These are phyloP conservation scores for Bimuria novae-zelandiae DNA, from an alignment of 2,329 filamentous ascomycete genomes.

Conservation along the genomic window DNA sequence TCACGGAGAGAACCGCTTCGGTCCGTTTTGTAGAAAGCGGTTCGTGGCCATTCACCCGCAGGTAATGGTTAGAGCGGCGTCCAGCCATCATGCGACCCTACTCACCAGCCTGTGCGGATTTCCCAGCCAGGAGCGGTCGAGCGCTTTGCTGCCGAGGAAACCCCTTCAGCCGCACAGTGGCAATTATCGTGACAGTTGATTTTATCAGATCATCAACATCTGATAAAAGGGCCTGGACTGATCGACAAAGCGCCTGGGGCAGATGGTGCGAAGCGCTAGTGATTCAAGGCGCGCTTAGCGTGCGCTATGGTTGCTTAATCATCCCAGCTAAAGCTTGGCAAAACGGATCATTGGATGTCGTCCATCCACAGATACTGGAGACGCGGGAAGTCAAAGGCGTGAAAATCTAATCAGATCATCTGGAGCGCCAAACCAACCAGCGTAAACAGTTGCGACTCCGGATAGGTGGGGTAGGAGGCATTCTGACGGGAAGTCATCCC, in stretches of 20 bases:
- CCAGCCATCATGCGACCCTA: not conserved
- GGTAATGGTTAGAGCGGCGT: not conserved
- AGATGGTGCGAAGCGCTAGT: not conserved
- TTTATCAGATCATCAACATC: constrained; percentile 9
- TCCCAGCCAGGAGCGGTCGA: not conserved
- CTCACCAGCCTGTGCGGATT: not conserved
- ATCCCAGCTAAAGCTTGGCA: not conserved
- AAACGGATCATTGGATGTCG: not conserved
- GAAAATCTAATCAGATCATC: too few species aligned
- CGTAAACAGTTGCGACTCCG: too few species aligned
- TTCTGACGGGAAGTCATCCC: too few species aligned
- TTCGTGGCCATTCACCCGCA: not conserved
- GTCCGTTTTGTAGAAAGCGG: not conserved
- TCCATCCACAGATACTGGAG: not conserved
- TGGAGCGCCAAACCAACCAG: too few species aligned
- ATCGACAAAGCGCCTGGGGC: constrained; percentile 1
- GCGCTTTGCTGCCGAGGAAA: not conserved
- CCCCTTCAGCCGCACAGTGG: not conserved
- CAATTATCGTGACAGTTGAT: not conserved
- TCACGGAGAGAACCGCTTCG: not conserved
- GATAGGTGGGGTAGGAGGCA: too few species aligned
- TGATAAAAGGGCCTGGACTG: constrained; percentile 8
- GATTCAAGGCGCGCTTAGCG: constrained; percentile 1
- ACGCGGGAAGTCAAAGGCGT: too few species aligned
- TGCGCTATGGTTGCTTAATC: not conserved